phyloP scores from a whole-genome alignment of 805 yeast genomes.

The Wickerhamiella vanderwaltii region DNA sequence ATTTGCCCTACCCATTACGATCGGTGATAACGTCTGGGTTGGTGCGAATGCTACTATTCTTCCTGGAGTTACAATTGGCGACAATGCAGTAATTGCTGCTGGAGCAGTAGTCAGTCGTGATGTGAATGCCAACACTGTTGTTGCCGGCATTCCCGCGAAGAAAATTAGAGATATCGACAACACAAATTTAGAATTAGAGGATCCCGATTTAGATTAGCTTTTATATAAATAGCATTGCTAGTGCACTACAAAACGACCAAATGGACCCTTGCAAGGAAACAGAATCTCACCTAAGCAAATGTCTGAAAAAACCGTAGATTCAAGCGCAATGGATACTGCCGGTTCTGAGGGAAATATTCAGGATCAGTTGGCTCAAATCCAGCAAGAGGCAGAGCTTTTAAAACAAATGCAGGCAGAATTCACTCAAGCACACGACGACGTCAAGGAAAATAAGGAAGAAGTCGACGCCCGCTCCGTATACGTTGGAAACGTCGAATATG shows the following conservation, averaged over 20 bases:
- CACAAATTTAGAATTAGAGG: conserved; percentile 3
- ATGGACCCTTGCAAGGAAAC: too few species aligned
- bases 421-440: conserved; percentile 32
- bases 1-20: conserved; percentile 42
- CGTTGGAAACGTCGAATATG: conserved; percentile 78
- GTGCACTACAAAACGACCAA: background rate
- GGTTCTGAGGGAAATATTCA: too few species aligned
- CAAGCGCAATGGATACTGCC: too few species aligned
- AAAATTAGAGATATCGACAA: conserved; percentile 16
- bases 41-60: conserved; percentile 44
- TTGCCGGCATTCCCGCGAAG: conserved; percentile 53
- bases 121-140: conserved; percentile 43
- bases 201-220: conserved; percentile 3
- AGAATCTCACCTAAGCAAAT: too few species aligned
- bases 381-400: conserved; percentile 49
- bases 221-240: background rate
- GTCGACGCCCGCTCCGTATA: conserved; percentile 67
- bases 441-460: conserved; percentile 43
- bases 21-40: conserved; percentile 60
- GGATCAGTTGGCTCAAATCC: conserved; percentile 31
- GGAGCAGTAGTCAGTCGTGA: conserved; percentile 51
- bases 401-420: conserved; percentile 45
- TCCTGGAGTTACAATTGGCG: conserved; percentile 59
- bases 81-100: conserved; percentile 51
- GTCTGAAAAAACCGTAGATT: too few species aligned